Base-by-base conservation (phyloP, 129 eudicot species). In the Flaveria bidentis region DNA sequence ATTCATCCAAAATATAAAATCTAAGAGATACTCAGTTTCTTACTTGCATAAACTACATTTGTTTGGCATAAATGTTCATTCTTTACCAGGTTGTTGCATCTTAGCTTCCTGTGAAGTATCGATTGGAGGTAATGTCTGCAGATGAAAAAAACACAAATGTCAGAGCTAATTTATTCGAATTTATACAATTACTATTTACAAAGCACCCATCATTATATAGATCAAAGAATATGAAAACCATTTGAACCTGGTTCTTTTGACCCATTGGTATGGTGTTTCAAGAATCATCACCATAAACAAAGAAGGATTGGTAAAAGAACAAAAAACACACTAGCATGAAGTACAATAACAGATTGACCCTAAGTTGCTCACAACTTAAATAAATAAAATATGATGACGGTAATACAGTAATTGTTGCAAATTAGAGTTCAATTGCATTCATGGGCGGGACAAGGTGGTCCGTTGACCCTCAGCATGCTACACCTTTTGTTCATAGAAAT, bases 61-160 rank as follows among this genome's bases (percentile, higher is more conserved):
- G 36, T 41, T 44, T 11, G 28, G 56, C 42, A 17, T 33, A 67
- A 22, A 74, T 30, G 46, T 14, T 82, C 85, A 82, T 52, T 77
- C 71, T 67, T 76, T 77, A 58, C 18, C 71, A 57, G 76, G 72
- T 57, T 69, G 73, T 75, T 81, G 85, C 67, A 17, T 51, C 78
- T 77, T 82, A 72, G 69, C 75, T n/a, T 51, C 70, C 49, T 71
- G 22, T 42, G 55, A 55, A 72, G 57, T 58, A 53, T 82, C 82
- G 18, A 82, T 67, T 25, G 71, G 82, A 72, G 82, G 85, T 25
- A 82, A 20, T 15, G 85, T 77, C 85, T 82, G 85, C 75, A 77
- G 17, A 77, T 47, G 22, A 72, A 66, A 56, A 41, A 77, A 20
- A 65, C 1, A 53, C 28, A 14, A 73, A 18, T n/a, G 10, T 73